Evolutionary conservation across 228 moss, liverwort and hornwort genomes (phyloP).

Genomic region (Sphagnum fallax): DNA sequence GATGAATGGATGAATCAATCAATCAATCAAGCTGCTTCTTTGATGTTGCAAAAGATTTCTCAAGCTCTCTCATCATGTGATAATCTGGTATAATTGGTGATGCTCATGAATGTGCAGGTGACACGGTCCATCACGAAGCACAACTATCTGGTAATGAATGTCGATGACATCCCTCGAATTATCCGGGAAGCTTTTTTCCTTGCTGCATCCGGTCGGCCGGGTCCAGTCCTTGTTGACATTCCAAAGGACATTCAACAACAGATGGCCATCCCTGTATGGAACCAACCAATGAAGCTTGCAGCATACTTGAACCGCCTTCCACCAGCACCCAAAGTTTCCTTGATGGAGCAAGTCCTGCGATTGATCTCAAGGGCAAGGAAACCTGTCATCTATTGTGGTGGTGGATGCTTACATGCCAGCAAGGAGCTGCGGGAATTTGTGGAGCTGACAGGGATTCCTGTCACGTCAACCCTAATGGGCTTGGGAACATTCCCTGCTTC

Average conservation of each 20-base stretch:
- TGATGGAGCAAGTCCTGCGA: slow-evolving; percentile 80
- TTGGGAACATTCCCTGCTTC: slow-evolving; percentile 82
- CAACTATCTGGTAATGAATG: slow-evolving; percentile 87
- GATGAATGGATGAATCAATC: no score
- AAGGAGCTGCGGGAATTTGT: slow-evolving; percentile 93
- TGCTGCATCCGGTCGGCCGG: slow-evolving; percentile 87
- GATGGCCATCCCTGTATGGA: slow-evolving; percentile 88
- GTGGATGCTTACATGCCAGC: slow-evolving; percentile 87
- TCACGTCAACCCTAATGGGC: slow-evolving; percentile 96
- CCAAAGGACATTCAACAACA: slow-evolving; percentile 97
- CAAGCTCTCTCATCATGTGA: no score
- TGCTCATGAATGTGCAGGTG: slow-evolving; percentile 14
- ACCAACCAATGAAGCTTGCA: slow-evolving; percentile 82
- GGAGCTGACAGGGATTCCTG: slow-evolving; percentile 82
- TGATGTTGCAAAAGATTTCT: no score
- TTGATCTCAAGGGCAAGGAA: slow-evolving; percentile 74
- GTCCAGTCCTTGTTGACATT: slow-evolving; percentile 91
- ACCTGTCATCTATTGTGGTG: slow-evolving; percentile 87
- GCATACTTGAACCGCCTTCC: slow-evolving; percentile 81
- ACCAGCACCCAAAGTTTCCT: slow-evolving; percentile 38
- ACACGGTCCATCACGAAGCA: slow-evolving; percentile 94
- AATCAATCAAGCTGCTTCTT: no score
- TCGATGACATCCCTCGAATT: slow-evolving; percentile 92
- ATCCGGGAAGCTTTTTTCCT: slow-evolving; percentile 91
- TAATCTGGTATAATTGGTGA: no score